phyloP scores from a whole-genome alignment of 495 filamentous ascomycete species.

The Parachaetomium inaequale region DNA sequence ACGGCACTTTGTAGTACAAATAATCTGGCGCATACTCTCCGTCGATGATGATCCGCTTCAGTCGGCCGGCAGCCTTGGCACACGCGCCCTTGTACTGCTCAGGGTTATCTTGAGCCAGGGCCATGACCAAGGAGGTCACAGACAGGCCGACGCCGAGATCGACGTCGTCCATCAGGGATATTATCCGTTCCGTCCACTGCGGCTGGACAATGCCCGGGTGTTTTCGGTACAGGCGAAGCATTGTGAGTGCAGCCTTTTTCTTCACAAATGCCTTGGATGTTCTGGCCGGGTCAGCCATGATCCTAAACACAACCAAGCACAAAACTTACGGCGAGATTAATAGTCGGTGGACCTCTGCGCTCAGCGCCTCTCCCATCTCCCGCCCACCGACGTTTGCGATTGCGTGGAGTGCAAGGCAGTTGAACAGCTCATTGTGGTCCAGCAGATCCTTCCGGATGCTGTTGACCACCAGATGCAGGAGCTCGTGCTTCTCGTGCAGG shows the following conservation, averaged over 20 bases:
- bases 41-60: slow-evolving; percentile 88
- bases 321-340: slow-evolving; percentile 86
- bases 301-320: not conserved
- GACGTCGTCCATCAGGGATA: slow-evolving; percentile 95
- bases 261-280: slow-evolving; percentile 98
- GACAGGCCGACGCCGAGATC: slow-evolving; percentile 95
- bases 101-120: slow-evolving; percentile 85
- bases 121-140: slow-evolving; percentile 95
- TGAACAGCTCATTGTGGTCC: slow-evolving; percentile 94
- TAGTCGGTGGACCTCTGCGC: slow-evolving; percentile 86
- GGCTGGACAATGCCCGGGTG: slow-evolving; percentile 87
- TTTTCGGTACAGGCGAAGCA: slow-evolving; percentile 95
- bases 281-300: slow-evolving; percentile 44
- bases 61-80: slow-evolving; percentile 80
- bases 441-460: slow-evolving; percentile 95
- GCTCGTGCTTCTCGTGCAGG: slow-evolving; percentile 93
- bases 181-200: slow-evolving; percentile 96
- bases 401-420: slow-evolving; percentile 95
- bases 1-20: slow-evolving; percentile 97
- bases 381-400: slow-evolving; percentile 96
- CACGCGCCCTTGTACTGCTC: slow-evolving; percentile 94
- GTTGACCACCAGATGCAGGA: slow-evolving; percentile 94
- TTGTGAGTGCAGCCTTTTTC: slow-evolving; percentile 95
- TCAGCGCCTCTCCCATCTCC: slow-evolving; percentile 96
- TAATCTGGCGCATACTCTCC: slow-evolving; percentile 85